Evolutionary conservation across 2,329 filamentous ascomycete genomes (phyloP).

Genomic region (Colletotrichum lupini): DNA sequence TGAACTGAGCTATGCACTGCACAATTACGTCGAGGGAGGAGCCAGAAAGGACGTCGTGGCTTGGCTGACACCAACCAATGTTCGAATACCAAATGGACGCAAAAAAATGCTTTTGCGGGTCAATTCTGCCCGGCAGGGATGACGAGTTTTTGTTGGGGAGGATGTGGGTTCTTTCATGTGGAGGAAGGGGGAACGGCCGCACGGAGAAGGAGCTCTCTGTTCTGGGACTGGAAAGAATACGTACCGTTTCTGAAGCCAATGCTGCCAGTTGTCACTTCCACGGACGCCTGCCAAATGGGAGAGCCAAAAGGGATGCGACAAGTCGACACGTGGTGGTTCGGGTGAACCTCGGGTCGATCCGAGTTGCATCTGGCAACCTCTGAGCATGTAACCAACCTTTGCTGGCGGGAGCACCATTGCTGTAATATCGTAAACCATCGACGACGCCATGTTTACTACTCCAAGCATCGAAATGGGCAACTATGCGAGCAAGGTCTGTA

Average conservation of each 20-base stretch:
- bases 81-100: neutral
- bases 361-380: neutral
- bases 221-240: neutral
- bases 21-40: constrained; percentile 29
- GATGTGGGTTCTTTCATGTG: constrained; percentile 14
- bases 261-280: neutral
- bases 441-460: neutral
- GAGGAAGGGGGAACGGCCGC: neutral
- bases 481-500: neutral
- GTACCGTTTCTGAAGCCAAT: neutral
- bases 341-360: constrained; percentile 17
- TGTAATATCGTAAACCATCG: constrained; percentile 11
- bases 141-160: constrained; percentile 32
- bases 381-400: neutral
- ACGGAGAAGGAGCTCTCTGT: neutral
- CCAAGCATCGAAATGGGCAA: neutral
- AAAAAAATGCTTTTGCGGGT: constrained; percentile 17
- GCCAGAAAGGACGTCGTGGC: neutral
- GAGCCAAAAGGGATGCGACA: neutral
- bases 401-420: constrained; percentile 1
- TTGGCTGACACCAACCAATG: neutral
- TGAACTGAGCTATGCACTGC: constrained; percentile 17
- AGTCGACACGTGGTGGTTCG: neutral
- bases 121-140: constrained; percentile 30
- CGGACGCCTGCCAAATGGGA: neutral